These are phyloP conservation scores for Cercospora beticola DNA, from an alignment of 2,329 filamentous ascomycete genomes.

Conservation along the genomic window DNA sequence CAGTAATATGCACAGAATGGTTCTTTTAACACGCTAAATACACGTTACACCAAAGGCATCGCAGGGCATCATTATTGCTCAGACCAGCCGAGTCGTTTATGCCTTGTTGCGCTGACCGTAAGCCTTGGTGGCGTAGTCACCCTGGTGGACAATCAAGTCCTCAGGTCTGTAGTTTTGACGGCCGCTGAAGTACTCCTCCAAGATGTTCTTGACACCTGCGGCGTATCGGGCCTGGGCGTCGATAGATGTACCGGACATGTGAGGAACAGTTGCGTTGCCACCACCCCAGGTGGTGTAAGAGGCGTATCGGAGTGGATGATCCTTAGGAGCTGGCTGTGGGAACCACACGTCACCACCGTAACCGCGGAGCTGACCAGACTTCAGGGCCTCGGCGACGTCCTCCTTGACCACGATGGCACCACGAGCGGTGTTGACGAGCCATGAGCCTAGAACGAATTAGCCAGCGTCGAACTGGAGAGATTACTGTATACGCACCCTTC, in stretches of 20 bases:
- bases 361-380: conserved; percentile 84
- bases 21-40: conserved; percentile 17
- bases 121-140: conserved; percentile 92
- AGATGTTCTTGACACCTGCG: conserved; percentile 71
- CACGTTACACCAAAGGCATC: conserved; percentile 15
- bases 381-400: conserved; percentile 91
- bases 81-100: conserved; percentile 13
- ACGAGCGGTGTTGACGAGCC: conserved; percentile 98
- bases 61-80: conserved; percentile 4
- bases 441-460: conserved; percentile 62
- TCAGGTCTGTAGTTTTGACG: conserved; percentile 82
- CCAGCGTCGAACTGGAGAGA: neutral
- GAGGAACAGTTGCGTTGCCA: conserved; percentile 97
- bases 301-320: conserved; percentile 88
- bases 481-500: conserved; percentile 60
- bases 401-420: conserved; percentile 99
- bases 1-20: conserved; percentile 12
- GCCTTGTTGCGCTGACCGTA: conserved; percentile 66
- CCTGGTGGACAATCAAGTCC: conserved; percentile 86
- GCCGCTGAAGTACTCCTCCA: conserved; percentile 86
- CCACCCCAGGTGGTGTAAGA: conserved; percentile 87
- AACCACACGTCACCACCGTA: conserved; percentile 93
- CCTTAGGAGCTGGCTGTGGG: conserved; percentile 92
- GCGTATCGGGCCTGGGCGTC: conserved; percentile 81
- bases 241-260: conserved; percentile 98